Base-by-base conservation (phyloP, 768 basidiomycete species). In the Mycena indigotica region DNA sequence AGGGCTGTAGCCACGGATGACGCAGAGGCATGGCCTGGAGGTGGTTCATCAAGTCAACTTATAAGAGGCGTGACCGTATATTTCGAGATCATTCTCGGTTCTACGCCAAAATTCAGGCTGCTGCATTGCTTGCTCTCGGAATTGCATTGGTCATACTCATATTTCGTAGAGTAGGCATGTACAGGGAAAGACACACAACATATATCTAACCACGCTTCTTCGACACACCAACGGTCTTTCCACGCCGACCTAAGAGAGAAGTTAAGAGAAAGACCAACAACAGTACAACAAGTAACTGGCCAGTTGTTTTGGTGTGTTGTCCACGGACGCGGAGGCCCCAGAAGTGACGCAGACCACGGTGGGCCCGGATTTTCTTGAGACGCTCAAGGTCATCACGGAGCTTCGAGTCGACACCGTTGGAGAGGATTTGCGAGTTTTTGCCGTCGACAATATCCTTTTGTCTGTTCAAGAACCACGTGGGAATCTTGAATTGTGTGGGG, bases 281-380 rank as follows among this genome's bases (percentile, higher is more conserved):
- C 21, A 16, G 13, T 19, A 48, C 4, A 39, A 8, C 13, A 58
- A 30, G 49, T 15, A 26, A 74, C 85, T 57, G 66, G 88, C 94
- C 95, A 53, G 96, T 98, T 53, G 96, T 98, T 83, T 98, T 98
- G 65, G 97, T 99, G 84, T 98, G 97, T 72, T 99, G 97, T 68
- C 97, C 97, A 67, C 97, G 83, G 54, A 98, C 97, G 70, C 96
- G 88, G 62, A 96, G 80, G 66, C 95, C 95, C 89, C 93, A 92
- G 83, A 82, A 92, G 73, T 95, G 93, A 73, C 93, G 81, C 63
- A 95, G 81, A 72, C 93, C 94, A 77, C 94, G 88, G 73, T 99
- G 96, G 44, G 94, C 91, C 64, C 95, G 87, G 72, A 99, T 99
- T 84, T 98, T 98, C 88, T 98, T 99, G 76, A 99, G 77, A 55